Conservation (phyloP, 2,329 filamentous ascomycete species). For the Pestalotiopsis sp. region DNA sequence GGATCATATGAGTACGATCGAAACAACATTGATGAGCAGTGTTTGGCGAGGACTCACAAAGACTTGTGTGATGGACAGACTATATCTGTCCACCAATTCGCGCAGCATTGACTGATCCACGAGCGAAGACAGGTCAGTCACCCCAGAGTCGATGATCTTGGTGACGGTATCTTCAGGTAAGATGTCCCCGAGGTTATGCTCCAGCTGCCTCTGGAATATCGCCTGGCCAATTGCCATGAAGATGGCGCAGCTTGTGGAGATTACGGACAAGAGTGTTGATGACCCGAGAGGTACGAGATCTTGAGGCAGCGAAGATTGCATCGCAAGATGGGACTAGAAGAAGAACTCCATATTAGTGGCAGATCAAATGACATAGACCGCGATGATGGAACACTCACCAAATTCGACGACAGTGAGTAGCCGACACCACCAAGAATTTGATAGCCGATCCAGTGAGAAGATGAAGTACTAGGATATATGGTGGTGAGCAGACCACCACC, state of each 20-base stretch:
- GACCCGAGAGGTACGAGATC: slow-evolving; percentile 22
- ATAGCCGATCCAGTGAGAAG: slow-evolving; percentile 19
- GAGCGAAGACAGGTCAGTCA: slow-evolving; percentile 14
- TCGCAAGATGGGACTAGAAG: slow-evolving; percentile 19
- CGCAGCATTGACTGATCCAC: slow-evolving; percentile 11
- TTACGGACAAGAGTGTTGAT: slow-evolving; percentile 11
- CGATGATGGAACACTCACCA: slow-evolving; percentile 13
- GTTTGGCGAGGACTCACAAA: slow-evolving; percentile 17
- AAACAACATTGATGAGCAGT: neutral
- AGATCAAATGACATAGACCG: too few relatives aligned
- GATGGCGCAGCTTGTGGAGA: slow-evolving; percentile 22
- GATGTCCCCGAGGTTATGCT: slow-evolving; percentile 15
- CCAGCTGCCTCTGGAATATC: slow-evolving; percentile 17
- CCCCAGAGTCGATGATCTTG: slow-evolving; percentile 19
- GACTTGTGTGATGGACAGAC: slow-evolving; percentile 20
- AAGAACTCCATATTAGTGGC: neutral
- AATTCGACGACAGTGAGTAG: slow-evolving; percentile 17
- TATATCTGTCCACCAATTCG: slow-evolving; percentile 16
- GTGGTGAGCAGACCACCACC: slow-evolving; percentile 20
- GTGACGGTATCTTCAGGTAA: slow-evolving; percentile 13
- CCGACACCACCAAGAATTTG: slow-evolving; percentile 20
- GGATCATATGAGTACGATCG: neutral
- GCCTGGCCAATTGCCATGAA: slow-evolving; percentile 21
- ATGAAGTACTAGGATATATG: slow-evolving; percentile 17
- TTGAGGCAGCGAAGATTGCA: slow-evolving; percentile 22